Evolutionary conservation across 1,284 basidiomycete species (phyloP), one percentile per base, ranked within the genome.

Genomic region (Apiotrichum gracile): DNA sequence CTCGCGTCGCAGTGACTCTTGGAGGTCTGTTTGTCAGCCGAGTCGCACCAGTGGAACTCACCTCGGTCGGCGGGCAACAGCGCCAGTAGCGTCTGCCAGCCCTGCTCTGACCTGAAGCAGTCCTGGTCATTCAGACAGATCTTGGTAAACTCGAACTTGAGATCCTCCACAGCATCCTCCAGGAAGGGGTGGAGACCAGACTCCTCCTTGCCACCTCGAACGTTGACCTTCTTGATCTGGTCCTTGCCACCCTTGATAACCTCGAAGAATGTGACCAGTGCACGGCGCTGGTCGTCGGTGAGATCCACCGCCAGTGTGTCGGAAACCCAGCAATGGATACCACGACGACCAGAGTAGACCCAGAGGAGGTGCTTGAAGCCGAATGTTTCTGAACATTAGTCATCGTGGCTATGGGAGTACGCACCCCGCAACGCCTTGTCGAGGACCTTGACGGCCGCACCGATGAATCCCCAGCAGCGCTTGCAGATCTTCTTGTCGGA

Each of bases 341-440:
- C 94, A 76, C 94, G 87, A 41, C 94, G 86, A 59, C 94, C 94
- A 16, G 96, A 98, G 75, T 97, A 99, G 24, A 98, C 93, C 96
- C 96, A 99, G 16, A 99, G 79, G 26, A 98, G 80, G 66, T 82
- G 81, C 52, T 76, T 68, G 70, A 78, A 83, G 2, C 91, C 93
- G 70, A 92, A 96, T 59, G 93, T 87, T 16, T 76, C 76, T 77
- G 57, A 1, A 8, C 21, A 42, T 68, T 66, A 68, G 54, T 19
- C 4, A 35, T 5, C 7, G 16, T 10, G 16, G 33, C 33, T n/a
- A 25, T 35, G 38, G 8, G 26, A 12, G 16, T 22, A 61, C 74
- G 51, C 40, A 77, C 89, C 83, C 37, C 90, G 82, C 49, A 98
- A 80, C 3, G 83, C 79, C 17, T 77, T 72, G 72, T 97, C 88